Conservation (phyloP, 192 early-diverging fungal genomes). For the Mortierella hygrophila region DNA sequence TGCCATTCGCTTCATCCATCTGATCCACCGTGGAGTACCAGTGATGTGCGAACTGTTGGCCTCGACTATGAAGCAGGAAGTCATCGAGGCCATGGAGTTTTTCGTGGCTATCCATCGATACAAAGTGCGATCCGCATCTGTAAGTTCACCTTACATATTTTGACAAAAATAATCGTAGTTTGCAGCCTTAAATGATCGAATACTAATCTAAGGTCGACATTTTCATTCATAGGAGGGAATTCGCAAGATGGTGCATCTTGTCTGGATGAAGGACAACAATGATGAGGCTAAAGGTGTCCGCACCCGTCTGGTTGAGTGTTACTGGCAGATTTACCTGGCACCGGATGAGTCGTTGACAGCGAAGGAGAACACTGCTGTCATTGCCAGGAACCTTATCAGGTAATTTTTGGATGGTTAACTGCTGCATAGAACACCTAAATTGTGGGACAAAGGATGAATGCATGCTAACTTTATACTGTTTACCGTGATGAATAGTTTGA, state of each 20-base stretch:
- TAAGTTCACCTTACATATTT: constrained; percentile 45
- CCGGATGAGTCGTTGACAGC: constrained; percentile 62
- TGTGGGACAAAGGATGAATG: not conserved
- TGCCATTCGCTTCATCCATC: constrained; percentile 87
- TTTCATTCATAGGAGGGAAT: constrained; percentile 77
- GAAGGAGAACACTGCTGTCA: constrained; percentile 71
- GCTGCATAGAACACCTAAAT: not conserved
- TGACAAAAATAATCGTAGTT: no score
- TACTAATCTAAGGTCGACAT: not conserved
- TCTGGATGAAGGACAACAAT: constrained; percentile 82
- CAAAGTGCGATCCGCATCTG: constrained; percentile 84
- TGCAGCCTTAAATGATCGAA: no score
- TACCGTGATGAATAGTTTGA: constrained; percentile 70
- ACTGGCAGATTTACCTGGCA: constrained; percentile 83
- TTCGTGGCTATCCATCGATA: constrained; percentile 88
- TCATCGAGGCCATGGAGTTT: constrained; percentile 96
- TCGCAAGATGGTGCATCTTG: constrained; percentile 94
- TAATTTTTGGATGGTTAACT: constrained; percentile 19
- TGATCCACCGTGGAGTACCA: constrained; percentile 83
- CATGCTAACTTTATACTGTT: not conserved
- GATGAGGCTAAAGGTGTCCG: constrained; percentile 82
- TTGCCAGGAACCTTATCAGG: constrained; percentile 80
- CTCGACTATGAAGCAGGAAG: constrained; percentile 92
- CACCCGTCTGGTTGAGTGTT: constrained; percentile 83
- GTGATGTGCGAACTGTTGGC: constrained; percentile 87